phyloP scores from a whole-genome alignment of 192 early-diverging fungal species.

The Funneliformis mosseae region DNA sequence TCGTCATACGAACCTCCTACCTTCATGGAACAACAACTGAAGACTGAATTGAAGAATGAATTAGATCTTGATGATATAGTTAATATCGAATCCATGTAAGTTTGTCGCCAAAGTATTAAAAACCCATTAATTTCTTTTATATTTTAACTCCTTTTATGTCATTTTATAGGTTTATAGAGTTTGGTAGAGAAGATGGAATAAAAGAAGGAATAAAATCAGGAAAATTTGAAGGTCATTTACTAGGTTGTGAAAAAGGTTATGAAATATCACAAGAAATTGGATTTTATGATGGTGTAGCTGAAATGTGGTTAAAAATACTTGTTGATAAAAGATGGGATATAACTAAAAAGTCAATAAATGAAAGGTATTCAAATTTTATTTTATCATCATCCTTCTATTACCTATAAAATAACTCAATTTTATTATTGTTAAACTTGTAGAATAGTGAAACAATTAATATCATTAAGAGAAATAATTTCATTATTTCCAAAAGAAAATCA shows the following conservation, averaged over 20 bases:
- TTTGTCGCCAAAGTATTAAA: background rate
- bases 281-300: slow-evolving; percentile 55
- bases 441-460: slow-evolving; percentile 50
- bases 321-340: slow-evolving; percentile 38
- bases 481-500: slow-evolving; percentile 55
- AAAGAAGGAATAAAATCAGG: slow-evolving; percentile 53
- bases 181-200: slow-evolving; percentile 57
- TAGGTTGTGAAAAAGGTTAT: slow-evolving; percentile 61
- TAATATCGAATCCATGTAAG: slow-evolving; percentile 53
- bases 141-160: background rate
- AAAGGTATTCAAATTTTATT: background rate
- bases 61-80: slow-evolving; percentile 50
- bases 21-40: slow-evolving; percentile 12
- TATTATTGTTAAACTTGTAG: slow-evolving; percentile 34
- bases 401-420: no score
- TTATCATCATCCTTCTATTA: background rate
- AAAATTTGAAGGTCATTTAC: slow-evolving; percentile 53
- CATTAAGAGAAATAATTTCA: slow-evolving; percentile 43
- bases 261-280: slow-evolving; percentile 58
- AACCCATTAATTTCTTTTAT: background rate
- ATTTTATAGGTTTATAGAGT: slow-evolving; percentile 54
- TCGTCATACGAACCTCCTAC: no score
- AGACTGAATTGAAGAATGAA: slow-evolving; percentile 45
- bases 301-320: slow-evolving; percentile 47
- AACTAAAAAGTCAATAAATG: slow-evolving; percentile 8